Base-by-base conservation (phyloP, 768 basidiomycete genomes). In the Psilocybe tampanensis region DNA sequence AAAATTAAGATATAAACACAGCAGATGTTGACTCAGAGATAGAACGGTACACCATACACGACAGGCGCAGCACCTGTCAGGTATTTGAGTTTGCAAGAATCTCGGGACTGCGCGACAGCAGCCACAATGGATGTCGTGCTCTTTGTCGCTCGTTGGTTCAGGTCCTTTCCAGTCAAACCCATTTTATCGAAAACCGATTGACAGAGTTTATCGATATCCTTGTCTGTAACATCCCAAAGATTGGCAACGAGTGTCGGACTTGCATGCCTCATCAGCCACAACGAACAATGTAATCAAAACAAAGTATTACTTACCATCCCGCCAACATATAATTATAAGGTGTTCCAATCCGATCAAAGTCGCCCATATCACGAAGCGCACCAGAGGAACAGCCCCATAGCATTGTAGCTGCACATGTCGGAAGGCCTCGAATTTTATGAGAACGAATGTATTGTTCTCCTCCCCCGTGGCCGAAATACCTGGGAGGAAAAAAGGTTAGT, bases 301-400 rank as follows among this genome's bases (percentile, higher is more conserved):
- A 21, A 9, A 29, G 4, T 9, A 29, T 29, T 23, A 82, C 95
- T 67, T 66, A 98, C 96, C 95, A 96, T 66, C 96, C 97, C 41
- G 89, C 93, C n/a, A 98, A 68, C 90, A 98, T 93, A 70, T 99
- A 99, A 63, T 94, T 88, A 70, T 92, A 88, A 0, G 97, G 94
- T 13, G 94, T 98, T 18, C 97, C 97, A 13, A 84, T 81, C 9
- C 92, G 80, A 66, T 98, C 97, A 65, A 95, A 95, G 62, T 97
- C 94, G 3, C 97, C 97, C 86, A 93, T 92, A 47, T 96, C 92
- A 54, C 83, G 81, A 60, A 99, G 71, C 1, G 83, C 74, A 9
- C 96, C 97, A 0, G 95, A 98, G 0, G 97, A 99, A 77, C 97
- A 99, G 0, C 97, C 97, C 97, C 96, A 99, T 2, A 99, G 82